Base-by-base conservation (phyloP, 2,329 filamentous ascomycete genomes). In the Anisogramma anomala region DNA sequence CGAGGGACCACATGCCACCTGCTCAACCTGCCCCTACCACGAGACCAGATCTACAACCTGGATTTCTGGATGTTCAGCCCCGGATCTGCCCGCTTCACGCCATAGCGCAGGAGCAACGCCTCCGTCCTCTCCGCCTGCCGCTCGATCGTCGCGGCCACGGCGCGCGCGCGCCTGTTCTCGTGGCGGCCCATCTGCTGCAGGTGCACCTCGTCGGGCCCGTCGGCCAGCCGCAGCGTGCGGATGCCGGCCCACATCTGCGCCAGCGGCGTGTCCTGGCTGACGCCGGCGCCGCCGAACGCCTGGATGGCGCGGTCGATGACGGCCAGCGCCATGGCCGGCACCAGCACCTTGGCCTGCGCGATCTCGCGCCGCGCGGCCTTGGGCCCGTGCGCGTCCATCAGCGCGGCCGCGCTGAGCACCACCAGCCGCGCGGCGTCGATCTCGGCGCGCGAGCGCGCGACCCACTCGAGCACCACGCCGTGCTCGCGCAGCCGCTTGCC, bases 161-260 rank as follows among this genome's bases (percentile, higher is more conserved):
- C 74, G 49, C 64, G 58, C 42, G 77, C 79, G 49, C 75, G 72
- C 61, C 73, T 82, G 59, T 86, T 88, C 71, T 91, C 84, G 52
- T 86, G 86, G 52, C 72, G 70, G 13, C 84, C 84, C 67, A 91
- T 68, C 65, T 91, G 84, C 59, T 84, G 69, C 50, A 88, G 63
- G 61, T 93, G 91, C 46, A 96, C 91, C 75, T 98, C 91, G 63
- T 98, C 91, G 0, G 91, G 91, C 0, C 91, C 91, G 62, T 98
- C 91, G 0, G 86, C 87, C 52, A 94, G 76, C 47, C 84, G 72
- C 62, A 94, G 70, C 6, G 88, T 94, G 44, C 87, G 71, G 55
- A 87, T 84, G 46, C 72, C 67, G 15, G 84, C 78, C 79, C 84
- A 94, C 76, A 88, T 80, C 58, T 70, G 72, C 10, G 87, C 88